Base-by-base conservation (phyloP, 2,329 filamentous ascomycete species). In the Lomentospora prolificans region DNA sequence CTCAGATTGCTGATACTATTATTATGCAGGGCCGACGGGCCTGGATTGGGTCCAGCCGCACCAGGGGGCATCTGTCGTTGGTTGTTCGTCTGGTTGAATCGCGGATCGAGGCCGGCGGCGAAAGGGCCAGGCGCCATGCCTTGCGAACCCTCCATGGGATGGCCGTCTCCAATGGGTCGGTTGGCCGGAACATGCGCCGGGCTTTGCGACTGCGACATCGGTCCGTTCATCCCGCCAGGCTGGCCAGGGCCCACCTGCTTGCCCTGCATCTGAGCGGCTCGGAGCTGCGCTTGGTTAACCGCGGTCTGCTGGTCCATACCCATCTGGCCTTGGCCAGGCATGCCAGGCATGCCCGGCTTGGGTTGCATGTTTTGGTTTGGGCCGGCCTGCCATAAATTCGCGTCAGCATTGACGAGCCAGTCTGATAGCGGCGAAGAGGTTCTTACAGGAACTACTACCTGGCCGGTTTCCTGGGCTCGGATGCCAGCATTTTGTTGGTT, bases 111-210 rank as follows among this genome's bases (percentile, higher is more conserved):
- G 27, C 75, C 72, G 57, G 76, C 74, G 14, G 73, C 75, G 62
- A 82, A 81, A 2, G 72, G 73, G 2, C 72, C 72, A 51, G 75
- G 76, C 4, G 70, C 72, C 57, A 73, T 69, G 48, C 70, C 71
- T n/a, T 56, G 46, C 6, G 30, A 10, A 12, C 25, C 31, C 28
- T 51, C 54, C 54, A 56, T 51, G 24, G 19, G 69, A 60, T 79
- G 70, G 2, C 48, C 25, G 9, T 55, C 53, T n/a, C 52, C 52
- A 3, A 36, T 25, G 14, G 81, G 78, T 1, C 80, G 74, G 58
- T 81, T 83, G 46, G 83, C 64, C 1, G 78, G 81, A 58, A 75
- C 76, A 77, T 84, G 79, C 1, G 72, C 79, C 8, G 81, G 81
- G 58, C 80, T 84, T 62, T 81, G 81, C 2, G 77, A 77, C 44